Conservation (phyloP, 2,329 filamentous ascomycete species). For the Pseudogymnoascus sp. region DNA sequence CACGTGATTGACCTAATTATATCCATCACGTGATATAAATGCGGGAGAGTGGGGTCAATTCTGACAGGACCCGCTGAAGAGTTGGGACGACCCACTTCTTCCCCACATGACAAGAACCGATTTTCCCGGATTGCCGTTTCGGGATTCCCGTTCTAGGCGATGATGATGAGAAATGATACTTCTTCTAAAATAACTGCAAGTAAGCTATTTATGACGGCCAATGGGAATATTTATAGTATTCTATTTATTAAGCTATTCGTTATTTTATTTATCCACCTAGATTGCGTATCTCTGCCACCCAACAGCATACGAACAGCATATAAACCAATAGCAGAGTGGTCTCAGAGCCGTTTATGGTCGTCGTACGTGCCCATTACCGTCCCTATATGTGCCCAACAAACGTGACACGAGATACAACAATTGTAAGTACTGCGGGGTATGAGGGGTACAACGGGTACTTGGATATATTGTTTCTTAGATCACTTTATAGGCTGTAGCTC, state of each 20-base stretch:
- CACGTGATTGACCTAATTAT: background rate
- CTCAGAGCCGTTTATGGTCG: background rate
- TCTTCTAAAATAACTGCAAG: background rate
- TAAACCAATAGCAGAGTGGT: background rate
- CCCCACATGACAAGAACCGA: background rate
- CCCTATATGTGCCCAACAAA: background rate
- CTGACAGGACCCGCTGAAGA: background rate
- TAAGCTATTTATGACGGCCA: background rate
- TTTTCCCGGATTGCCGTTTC: conserved; percentile 1
- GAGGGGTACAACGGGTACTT: background rate
- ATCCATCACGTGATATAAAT: background rate
- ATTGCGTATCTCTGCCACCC: background rate
- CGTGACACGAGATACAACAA: background rate
- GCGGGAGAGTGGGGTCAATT: background rate
- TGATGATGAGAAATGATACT: background rate
- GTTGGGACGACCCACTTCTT: background rate
- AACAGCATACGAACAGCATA: background rate
- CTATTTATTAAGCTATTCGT: background rate
- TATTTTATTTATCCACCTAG: background rate
- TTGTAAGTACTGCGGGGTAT: background rate
- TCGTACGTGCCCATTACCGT: too few relatives aligned
- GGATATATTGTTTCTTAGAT: background rate
- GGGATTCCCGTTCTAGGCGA: background rate
- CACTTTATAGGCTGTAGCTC: background rate
- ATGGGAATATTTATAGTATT: background rate